phyloP scores from a whole-genome alignment of 106 monocot species.

The Triglochin maritima region DNA sequence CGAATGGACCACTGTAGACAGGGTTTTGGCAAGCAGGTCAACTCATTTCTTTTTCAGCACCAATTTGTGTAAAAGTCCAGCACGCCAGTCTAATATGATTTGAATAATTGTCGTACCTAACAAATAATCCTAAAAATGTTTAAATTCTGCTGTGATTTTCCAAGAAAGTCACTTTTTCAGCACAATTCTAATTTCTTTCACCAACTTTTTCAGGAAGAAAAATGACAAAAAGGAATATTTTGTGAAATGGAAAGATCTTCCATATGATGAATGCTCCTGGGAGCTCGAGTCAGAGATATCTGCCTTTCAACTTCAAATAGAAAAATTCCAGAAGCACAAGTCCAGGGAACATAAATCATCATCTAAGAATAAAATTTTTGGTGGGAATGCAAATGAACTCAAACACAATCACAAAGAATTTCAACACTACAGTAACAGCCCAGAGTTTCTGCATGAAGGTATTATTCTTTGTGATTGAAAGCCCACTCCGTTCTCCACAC shows the following conservation, averaged over 20 bases:
- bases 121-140: neutral
- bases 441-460: slow-evolving; percentile 84
- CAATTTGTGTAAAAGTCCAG: too few species aligned
- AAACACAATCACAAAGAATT: slow-evolving; percentile 48
- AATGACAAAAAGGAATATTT: slow-evolving; percentile 61
- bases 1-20: slow-evolving; percentile 98
- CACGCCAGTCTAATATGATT: neutral
- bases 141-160: neutral
- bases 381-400: slow-evolving; percentile 35
- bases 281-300: slow-evolving; percentile 76
- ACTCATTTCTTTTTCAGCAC: neutral
- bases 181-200: neutral
- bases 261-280: slow-evolving; percentile 94
- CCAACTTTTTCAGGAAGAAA: slow-evolving; percentile 38
- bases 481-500: neutral
- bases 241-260: slow-evolving; percentile 97
- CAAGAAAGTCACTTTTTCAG: neutral
- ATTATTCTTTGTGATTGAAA: neutral
- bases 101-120: neutral
- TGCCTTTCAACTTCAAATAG: slow-evolving; percentile 75
- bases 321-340: slow-evolving; percentile 49
- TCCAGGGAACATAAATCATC: slow-evolving; percentile 41
- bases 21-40: slow-evolving; percentile 79
- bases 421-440: slow-evolving; percentile 49
- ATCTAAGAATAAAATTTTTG: slow-evolving; percentile 34